Conservation (phyloP, 768 basidiomycete genomes). For the Royoungia palumana region DNA sequence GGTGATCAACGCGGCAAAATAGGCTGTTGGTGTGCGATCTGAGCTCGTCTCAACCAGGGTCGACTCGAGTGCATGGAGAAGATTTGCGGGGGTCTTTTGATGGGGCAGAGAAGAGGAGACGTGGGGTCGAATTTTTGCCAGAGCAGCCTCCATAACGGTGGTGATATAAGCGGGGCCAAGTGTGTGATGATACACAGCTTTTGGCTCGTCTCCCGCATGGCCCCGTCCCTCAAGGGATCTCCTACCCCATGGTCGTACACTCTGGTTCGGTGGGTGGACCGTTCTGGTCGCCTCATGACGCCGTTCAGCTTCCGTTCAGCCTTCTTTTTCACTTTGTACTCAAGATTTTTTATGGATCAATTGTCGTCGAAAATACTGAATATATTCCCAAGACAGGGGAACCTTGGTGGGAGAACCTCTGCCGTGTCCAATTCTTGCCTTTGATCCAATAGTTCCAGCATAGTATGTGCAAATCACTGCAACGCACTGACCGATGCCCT, state of each 20-base stretch:
- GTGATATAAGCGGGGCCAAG: not conserved
- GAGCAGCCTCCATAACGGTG: constrained; percentile 50
- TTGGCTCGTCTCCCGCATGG: not conserved
- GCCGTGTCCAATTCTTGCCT: not conserved
- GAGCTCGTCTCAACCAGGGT: constrained; percentile 69
- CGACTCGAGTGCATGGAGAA: constrained; percentile 81
- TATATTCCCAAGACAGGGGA: constrained; percentile 67
- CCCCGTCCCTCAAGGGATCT: constrained; percentile 42
- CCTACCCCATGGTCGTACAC: constrained; percentile 62
- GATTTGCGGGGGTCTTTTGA: constrained; percentile 84
- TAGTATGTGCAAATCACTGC: constrained; percentile 83
- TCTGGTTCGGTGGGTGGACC: constrained; percentile 53
- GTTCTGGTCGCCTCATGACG: not conserved
- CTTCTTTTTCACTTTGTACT: constrained; percentile 77
- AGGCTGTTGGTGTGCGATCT: constrained; percentile 77
- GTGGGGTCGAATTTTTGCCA: constrained; percentile 86
- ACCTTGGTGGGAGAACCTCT: constrained; percentile 55
- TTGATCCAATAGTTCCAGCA: constrained; percentile 42
- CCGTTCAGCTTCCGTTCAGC: constrained; percentile 33
- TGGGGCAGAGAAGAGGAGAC: constrained; percentile 76
- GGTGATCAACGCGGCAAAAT: constrained; percentile 89
- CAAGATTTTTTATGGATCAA: constrained; percentile 87
- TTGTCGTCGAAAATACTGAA: constrained; percentile 77
- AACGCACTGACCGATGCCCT: constrained; percentile 86
- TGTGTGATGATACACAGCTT: constrained; percentile 3